Conservation (phyloP, 169 alveolate genomes). For the Blepharisma undulans region DNA sequence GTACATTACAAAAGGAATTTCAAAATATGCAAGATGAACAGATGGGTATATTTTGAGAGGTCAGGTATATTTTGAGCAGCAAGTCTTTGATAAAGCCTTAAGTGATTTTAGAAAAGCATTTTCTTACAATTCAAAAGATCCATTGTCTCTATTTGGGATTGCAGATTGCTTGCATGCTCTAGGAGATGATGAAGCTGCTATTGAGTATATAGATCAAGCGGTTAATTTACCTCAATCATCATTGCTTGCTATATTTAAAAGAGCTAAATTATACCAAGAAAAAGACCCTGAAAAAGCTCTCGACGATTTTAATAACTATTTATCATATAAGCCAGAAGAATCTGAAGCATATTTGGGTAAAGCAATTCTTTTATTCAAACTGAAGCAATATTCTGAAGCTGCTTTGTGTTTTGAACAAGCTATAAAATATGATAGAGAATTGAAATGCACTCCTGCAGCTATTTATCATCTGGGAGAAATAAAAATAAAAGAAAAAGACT, state of each 20-base stretch:
- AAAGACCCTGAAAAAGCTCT: not conserved
- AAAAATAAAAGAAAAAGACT: constrained; percentile 22
- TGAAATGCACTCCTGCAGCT: not conserved
- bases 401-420: constrained; percentile 33
- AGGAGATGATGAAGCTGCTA: not conserved
- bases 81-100: constrained; percentile 1
- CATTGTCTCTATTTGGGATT: not conserved
- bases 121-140: not conserved
- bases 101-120: constrained; percentile 28
- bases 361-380: not conserved
- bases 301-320: not conserved
- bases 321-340: not conserved
- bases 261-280: not conserved
- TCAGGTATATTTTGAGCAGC: not conserved
- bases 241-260: not conserved
- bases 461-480: constrained; percentile 20
- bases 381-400: constrained; percentile 3
- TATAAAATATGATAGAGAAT: constrained; percentile 4
- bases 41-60: constrained; percentile 14
- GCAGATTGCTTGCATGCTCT: not conserved
- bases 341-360: not conserved
- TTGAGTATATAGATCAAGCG: not conserved
- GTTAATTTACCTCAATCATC: not conserved
- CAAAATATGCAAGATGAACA: not conserved
- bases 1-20: not conserved